phyloP scores from a whole-genome alignment of 2,329 filamentous ascomycete genomes.

The Dactylonectria estremocensis region DNA sequence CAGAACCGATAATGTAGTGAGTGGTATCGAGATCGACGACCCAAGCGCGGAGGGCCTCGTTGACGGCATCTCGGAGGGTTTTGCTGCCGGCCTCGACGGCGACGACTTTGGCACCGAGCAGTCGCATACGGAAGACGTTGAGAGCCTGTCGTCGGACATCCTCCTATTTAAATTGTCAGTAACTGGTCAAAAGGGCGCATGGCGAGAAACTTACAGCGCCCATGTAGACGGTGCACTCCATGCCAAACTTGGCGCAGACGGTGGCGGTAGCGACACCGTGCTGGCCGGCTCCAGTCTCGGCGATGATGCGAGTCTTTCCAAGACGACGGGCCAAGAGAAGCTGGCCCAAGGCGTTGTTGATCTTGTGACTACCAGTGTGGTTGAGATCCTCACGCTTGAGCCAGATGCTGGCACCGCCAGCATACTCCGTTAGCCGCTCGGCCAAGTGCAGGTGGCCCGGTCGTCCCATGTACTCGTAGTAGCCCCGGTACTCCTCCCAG shows the following conservation, averaged over 20 bases:
- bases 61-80: slow-evolving; percentile 90
- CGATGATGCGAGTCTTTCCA: slow-evolving; percentile 97
- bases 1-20: slow-evolving; percentile 98
- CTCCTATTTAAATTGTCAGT: slow-evolving; percentile 66
- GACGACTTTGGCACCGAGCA: slow-evolving; percentile 93
- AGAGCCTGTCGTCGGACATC: slow-evolving; percentile 96
- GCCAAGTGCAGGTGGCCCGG: slow-evolving; percentile 93
- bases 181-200: neutral
- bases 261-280: slow-evolving; percentile 98
- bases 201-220: slow-evolving; percentile 72
- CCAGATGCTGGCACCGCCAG: slow-evolving; percentile 96
- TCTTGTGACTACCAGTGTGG: slow-evolving; percentile 98
- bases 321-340: slow-evolving; percentile 87
- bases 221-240: slow-evolving; percentile 99
- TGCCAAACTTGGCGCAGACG: slow-evolving; percentile 97
- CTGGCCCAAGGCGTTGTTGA: slow-evolving; percentile 98
- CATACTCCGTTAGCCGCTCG: slow-evolving; percentile 88
- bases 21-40: slow-evolving; percentile 93
- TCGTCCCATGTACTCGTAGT: slow-evolving; percentile 97
- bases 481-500: slow-evolving; percentile 96
- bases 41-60: slow-evolving; percentile 95
- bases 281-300: slow-evolving; percentile 96
- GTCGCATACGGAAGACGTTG: slow-evolving; percentile 98
- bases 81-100: slow-evolving; percentile 92
- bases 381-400: slow-evolving; percentile 98